Evolutionary conservation across 2,329 filamentous ascomycete genomes (phyloP).

Genomic region (Pyrenophora teres): DNA sequence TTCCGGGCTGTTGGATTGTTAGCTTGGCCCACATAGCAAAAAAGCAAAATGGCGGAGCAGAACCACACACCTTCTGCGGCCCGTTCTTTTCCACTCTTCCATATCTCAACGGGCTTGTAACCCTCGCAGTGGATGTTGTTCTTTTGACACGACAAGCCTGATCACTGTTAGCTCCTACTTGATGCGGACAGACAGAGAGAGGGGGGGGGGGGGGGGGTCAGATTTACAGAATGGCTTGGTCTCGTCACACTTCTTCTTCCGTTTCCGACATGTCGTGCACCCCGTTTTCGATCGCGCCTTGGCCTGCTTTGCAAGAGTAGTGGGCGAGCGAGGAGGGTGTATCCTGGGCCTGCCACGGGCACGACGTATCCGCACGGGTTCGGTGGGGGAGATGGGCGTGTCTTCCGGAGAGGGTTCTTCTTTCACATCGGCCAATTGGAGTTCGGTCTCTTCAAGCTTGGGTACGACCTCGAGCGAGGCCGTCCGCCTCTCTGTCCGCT

Average conservation of each 20-base stretch:
- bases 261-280: slow-evolving; percentile 63
- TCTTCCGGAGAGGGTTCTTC: slow-evolving; percentile 40
- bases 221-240: slow-evolving; percentile 52
- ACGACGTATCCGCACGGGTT: slow-evolving; percentile 46
- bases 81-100: slow-evolving; percentile 82
- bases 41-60: background rate
- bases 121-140: slow-evolving; percentile 91
- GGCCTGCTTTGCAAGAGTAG: slow-evolving; percentile 69
- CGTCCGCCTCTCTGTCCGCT: slow-evolving; percentile 31
- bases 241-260: slow-evolving; percentile 66
- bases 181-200: background rate
- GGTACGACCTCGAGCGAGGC: slow-evolving; percentile 50
- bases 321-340: slow-evolving; percentile 67
- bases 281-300: slow-evolving; percentile 70
- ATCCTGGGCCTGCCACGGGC: slow-evolving; percentile 80
- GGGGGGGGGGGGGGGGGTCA: background rate
- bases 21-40: slow-evolving; percentile 16
- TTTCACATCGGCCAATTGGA: slow-evolving; percentile 48
- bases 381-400: slow-evolving; percentile 41
- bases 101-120: slow-evolving; percentile 83
- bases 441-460: slow-evolving; percentile 61
- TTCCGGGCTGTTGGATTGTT: slow-evolving; percentile 37
- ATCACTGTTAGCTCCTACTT: slow-evolving; percentile 29
- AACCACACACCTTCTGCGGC: slow-evolving; percentile 62
- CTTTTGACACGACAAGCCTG: slow-evolving; percentile 87